Evolutionary conservation across 768 basidiomycete genomes (phyloP).

Genomic region (Mycena vitilis): DNA sequence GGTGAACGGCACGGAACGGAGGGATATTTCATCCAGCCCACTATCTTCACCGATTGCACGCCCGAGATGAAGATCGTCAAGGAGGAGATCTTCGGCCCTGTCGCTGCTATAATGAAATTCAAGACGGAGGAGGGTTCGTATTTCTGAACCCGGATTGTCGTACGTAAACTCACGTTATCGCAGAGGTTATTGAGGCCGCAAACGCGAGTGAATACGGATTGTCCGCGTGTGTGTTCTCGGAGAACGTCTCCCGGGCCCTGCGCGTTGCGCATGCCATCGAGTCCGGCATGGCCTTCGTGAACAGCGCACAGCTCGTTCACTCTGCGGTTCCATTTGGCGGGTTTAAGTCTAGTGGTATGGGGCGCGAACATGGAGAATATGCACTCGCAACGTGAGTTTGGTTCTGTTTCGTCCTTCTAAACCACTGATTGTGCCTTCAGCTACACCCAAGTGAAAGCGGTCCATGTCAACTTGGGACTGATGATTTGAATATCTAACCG

Average conservation of each 20-base stretch:
- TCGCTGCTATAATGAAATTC: constrained; percentile 72
- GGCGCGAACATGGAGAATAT: constrained; percentile 70
- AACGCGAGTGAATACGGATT: constrained; percentile 53
- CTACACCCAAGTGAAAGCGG: constrained; percentile 64
- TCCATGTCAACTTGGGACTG: constrained; percentile 63
- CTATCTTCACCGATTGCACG: constrained; percentile 69
- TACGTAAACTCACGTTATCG: neutral
- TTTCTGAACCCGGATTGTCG: neutral
- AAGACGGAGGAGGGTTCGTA: constrained; percentile 51
- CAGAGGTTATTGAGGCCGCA: neutral
- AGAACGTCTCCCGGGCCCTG: constrained; percentile 57
- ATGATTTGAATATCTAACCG: too few species aligned
- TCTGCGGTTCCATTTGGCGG: constrained; percentile 71
- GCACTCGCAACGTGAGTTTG: constrained; percentile 56
- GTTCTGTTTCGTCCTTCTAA: too few species aligned
- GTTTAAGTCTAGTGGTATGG: constrained; percentile 71
- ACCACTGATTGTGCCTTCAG: too few species aligned
- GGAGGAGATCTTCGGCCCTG: constrained; percentile 79
- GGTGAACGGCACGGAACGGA: constrained; percentile 63
- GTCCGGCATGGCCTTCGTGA: constrained; percentile 73
- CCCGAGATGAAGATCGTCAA: constrained; percentile 68
- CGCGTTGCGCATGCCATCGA: constrained; percentile 64
- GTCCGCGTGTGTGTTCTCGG: constrained; percentile 64
- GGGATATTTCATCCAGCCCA: constrained; percentile 73
- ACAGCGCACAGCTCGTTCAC: constrained; percentile 21